Conservation (phyloP, 352 stramenopile species). For the Detonula confervacea region DNA sequence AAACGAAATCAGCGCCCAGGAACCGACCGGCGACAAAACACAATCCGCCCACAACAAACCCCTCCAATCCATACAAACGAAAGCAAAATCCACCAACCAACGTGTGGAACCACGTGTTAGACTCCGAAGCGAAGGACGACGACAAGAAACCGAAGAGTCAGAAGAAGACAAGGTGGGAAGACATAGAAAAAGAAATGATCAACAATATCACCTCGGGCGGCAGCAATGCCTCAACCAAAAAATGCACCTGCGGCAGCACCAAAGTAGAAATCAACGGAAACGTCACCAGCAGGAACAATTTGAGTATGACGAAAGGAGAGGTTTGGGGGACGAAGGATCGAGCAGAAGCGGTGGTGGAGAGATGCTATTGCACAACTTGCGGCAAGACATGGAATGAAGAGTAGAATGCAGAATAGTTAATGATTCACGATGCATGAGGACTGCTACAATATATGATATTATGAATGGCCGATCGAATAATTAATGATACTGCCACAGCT, state of each 20-base stretch:
- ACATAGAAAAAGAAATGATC: constrained; percentile 41
- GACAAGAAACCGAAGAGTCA: constrained; percentile 18
- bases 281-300: constrained; percentile 67
- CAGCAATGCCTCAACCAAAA: constrained; percentile 7
- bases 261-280: constrained; percentile 62
- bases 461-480: too few species aligned
- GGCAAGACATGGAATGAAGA: constrained; percentile 74
- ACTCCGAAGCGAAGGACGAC: constrained; percentile 45
- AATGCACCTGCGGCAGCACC: constrained; percentile 59
- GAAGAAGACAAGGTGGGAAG: constrained; percentile 35
- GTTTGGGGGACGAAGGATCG: constrained; percentile 76
- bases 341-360: constrained; percentile 53
- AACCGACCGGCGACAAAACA: neutral
- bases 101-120: constrained; percentile 69
- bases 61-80: constrained; percentile 47
- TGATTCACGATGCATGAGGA: too few species aligned
- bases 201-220: constrained; percentile 20
- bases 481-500: too few species aligned
- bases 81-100: constrained; percentile 57
- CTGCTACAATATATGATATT: too few species aligned
- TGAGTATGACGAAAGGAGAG: constrained; percentile 72
- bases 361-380: constrained; percentile 71
- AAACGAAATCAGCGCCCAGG: neutral
- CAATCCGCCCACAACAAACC: constrained; percentile 19
- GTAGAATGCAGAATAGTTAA: too few species aligned